phyloP scores from a whole-genome alignment of 352 stramenopile species.

The Phytophthora tubulina region DNA sequence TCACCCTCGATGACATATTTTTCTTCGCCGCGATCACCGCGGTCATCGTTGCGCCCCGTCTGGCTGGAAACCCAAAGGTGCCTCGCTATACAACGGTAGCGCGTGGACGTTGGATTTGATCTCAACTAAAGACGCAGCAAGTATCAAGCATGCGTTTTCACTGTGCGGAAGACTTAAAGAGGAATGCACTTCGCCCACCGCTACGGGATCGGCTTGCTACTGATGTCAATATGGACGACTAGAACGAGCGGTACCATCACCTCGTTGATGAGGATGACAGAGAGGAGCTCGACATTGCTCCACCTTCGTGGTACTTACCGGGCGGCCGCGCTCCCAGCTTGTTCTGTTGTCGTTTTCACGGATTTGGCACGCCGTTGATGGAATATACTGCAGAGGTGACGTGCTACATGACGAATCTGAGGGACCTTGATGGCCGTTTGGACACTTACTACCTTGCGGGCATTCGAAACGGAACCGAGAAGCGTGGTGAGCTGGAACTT shows the following conservation, averaged over 20 bases:
- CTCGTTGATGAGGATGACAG: background rate
- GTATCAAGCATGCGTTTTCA: background rate
- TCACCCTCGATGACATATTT: conserved; percentile 36
- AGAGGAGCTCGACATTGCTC: background rate
- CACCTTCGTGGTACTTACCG: conserved; percentile 7
- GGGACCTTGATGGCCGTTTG: conserved; percentile 1
- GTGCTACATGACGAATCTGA: conserved; percentile 3
- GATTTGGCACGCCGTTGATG: background rate
- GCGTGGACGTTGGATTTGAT: conserved; percentile 6
- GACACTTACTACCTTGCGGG: background rate
- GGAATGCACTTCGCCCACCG: background rate
- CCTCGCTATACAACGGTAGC: background rate
- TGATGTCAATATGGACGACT: conserved; percentile 2
- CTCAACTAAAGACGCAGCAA: too few species aligned
- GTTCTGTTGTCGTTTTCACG: background rate
- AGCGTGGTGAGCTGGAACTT: conserved; percentile 14
- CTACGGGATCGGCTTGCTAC: background rate
- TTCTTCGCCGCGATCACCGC: conserved; percentile 51
- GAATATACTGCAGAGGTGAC: conserved; percentile 1
- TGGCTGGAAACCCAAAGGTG: conserved; percentile 13
- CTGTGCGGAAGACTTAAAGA: background rate
- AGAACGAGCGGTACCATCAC: background rate
- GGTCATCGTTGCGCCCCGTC: conserved; percentile 25
- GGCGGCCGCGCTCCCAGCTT: background rate
- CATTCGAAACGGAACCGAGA: background rate